Evolutionary conservation across 2,329 filamentous ascomycete genomes (phyloP), one percentile per base, ranked within the genome.

Genomic region (Talaromyces amestolkiae): DNA sequence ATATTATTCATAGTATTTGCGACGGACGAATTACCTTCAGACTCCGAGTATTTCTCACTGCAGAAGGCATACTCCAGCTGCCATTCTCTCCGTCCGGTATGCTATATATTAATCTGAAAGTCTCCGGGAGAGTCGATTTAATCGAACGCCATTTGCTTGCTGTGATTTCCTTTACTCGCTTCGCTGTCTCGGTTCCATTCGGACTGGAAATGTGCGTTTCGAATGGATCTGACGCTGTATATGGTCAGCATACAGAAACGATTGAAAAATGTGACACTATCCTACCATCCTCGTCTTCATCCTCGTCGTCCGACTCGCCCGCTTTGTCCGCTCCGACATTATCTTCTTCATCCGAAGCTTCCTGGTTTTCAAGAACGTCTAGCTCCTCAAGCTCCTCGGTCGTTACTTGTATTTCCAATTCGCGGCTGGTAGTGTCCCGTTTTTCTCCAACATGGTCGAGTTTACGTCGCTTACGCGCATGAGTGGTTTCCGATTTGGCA

Each of bases 191-290:
- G 6, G 84, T 82, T 58, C 90, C 86, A 54, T 93, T 85, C 0
- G 88, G 87, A 49, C 83, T 83, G 39, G 87, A 86, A 74, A 96
- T 96, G 77, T 97, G 94, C 8, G 82, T 79, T 68, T 95, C 90
- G 72, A 96, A 97, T 0, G 92, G 90, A 75, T 96, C 91, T 5
- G 78, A 53, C 22, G 35, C 65, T 66, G 79, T 33, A 80, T 68
- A 87, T 82, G 58, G 5, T 66, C 7, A 43, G 45, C 19, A 45
- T 15, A 43, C 27, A 15, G 43, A n/a, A 3, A 47, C 31, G 19
- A 53, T 31, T 64, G 19, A 17, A 43, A 9, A 58, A 27, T 43
- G 6, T 67, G 24, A 45, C 19, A 22, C 47, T 49, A 33, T 63
- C 58, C 24, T 59, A 63, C 73, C 71, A 68, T 75, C 73, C 51